Evolutionary conservation across 2,329 filamentous ascomycete species (phyloP), one percentile per base, ranked within the genome.

Genomic region (Metarhizium brunneum): DNA sequence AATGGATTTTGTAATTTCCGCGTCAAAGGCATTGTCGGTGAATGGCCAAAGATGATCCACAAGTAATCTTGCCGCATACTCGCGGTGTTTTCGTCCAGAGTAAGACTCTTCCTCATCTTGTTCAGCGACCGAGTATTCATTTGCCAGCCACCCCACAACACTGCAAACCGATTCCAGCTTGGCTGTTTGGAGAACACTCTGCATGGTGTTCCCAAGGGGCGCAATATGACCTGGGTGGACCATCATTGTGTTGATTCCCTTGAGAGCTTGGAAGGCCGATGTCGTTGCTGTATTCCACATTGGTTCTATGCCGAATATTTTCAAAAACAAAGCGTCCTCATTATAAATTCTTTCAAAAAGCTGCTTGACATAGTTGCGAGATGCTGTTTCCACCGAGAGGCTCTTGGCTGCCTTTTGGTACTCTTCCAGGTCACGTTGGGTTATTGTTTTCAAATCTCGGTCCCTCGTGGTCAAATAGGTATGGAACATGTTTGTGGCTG

Each of bases 301-400:
- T 1, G 79, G 75, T 49, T 83, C 79, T 43, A 84, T 69, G 29
- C 73, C 73, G 58, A 84, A 84, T n/a, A 84, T 71, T 57, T 75
- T 79, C 36, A 71, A 63, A 57, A 84, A 82, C 2, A 84, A 65
- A 20, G 68, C 71, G 30, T 76, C 73, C 62, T 84, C 81, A 56
- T 78, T 76, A 61, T 77, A 80, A 2, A 80, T 76, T 30, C 79
- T 75, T 62, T 84, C 81, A 55, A 83, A 83, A 54, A 73, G 77
- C 64, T 84, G 81, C 63, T 84, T 84, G 59, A 84, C 74, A 54
- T 76, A 81, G 60, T 81, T 83, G 32, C 81, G 73, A 14, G 76
- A 75, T 4, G 80, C 81, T 2, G 80, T 80, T 62, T 84, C 81
- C 2, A 77, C 62, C 2, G 76, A 78, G 1, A 70, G 63, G 8